These are phyloP conservation scores for Curvularia spicifera DNA, from an alignment of 2,329 filamentous ascomycete species.

Conservation along the genomic window DNA sequence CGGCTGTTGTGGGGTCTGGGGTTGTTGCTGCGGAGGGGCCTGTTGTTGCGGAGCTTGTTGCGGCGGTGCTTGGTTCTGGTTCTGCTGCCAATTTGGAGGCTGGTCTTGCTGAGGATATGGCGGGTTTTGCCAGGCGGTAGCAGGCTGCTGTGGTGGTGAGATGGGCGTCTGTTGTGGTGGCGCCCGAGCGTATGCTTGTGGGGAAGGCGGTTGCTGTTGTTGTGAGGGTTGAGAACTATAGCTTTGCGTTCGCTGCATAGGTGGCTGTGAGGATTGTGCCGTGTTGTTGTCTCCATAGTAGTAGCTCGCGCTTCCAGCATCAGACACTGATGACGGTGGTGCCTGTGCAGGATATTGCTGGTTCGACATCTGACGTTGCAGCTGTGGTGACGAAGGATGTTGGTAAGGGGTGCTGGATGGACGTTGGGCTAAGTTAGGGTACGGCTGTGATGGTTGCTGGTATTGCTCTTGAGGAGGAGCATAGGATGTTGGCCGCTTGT, in stretches of 20 bases:
- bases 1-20: slow-evolving; percentile 29
- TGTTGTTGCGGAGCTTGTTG: slow-evolving; percentile 32
- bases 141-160: slow-evolving; percentile 41
- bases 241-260: slow-evolving; percentile 41
- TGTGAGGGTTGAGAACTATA: slow-evolving; percentile 42
- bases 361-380: slow-evolving; percentile 44
- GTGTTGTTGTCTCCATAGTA: slow-evolving; percentile 43
- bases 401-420: slow-evolving; percentile 38
- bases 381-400: slow-evolving; percentile 45
- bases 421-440: slow-evolving; percentile 41
- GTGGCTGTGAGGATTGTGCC: slow-evolving; percentile 30
- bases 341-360: slow-evolving; percentile 48
- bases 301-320: slow-evolving; percentile 43
- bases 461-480: slow-evolving; percentile 41
- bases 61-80: slow-evolving; percentile 14
- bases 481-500: slow-evolving; percentile 42
- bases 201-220: slow-evolving; percentile 44
- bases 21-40: slow-evolving; percentile 14
- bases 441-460: slow-evolving; percentile 46
- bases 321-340: slow-evolving; percentile 41
- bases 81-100: slow-evolving; percentile 32
- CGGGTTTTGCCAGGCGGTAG: slow-evolving; percentile 40
- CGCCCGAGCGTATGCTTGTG: slow-evolving; percentile 41
- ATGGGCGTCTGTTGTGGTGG: slow-evolving; percentile 38
- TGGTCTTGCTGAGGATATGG: slow-evolving; percentile 43